These are phyloP conservation scores for Sanghuangporus weigelae DNA, from an alignment of 1,284 basidiomycete species.

Conservation along the genomic window DNA sequence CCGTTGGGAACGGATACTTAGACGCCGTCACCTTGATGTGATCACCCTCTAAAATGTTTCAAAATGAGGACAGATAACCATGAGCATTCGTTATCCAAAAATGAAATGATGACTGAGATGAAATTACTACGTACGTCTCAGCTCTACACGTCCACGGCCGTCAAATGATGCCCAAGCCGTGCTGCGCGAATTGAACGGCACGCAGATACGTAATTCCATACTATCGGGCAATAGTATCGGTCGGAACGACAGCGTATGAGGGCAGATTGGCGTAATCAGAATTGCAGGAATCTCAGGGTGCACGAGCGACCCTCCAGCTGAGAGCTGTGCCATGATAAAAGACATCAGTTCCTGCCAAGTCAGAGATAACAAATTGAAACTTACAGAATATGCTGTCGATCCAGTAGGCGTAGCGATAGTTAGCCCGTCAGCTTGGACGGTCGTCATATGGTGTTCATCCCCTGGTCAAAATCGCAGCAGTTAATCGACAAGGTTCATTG, in stretches of 20 bases:
- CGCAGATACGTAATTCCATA: slow-evolving; percentile 97
- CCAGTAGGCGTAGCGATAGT: slow-evolving; percentile 97
- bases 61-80: slow-evolving; percentile 17
- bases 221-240: slow-evolving; percentile 98
- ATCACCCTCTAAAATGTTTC: slow-evolving; percentile 78
- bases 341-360: neutral
- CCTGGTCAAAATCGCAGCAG: slow-evolving; percentile 42
- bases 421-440: slow-evolving; percentile 96
- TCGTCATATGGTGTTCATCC: slow-evolving; percentile 99
- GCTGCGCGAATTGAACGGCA: slow-evolving; percentile 96
- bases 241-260: slow-evolving; percentile 97
- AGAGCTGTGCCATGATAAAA: slow-evolving; percentile 52
- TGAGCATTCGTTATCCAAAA: neutral
- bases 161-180: slow-evolving; percentile 99
- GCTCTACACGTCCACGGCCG: slow-evolving; percentile 92
- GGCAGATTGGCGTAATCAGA: slow-evolving; percentile 96
- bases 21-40: slow-evolving; percentile 99
- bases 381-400: slow-evolving; percentile 94
- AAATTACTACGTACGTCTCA: slow-evolving; percentile 71
- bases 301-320: slow-evolving; percentile 95
- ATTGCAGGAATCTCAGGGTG: slow-evolving; percentile 98
- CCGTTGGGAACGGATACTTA: slow-evolving; percentile 97
- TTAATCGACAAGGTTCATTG: slow-evolving; percentile 1
- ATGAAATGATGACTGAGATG: too few species aligned
- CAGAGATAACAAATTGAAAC: slow-evolving; percentile 25